Evolutionary conservation across 2,329 filamentous ascomycete genomes (phyloP).

Genomic region (Leptographium procerum): DNA sequence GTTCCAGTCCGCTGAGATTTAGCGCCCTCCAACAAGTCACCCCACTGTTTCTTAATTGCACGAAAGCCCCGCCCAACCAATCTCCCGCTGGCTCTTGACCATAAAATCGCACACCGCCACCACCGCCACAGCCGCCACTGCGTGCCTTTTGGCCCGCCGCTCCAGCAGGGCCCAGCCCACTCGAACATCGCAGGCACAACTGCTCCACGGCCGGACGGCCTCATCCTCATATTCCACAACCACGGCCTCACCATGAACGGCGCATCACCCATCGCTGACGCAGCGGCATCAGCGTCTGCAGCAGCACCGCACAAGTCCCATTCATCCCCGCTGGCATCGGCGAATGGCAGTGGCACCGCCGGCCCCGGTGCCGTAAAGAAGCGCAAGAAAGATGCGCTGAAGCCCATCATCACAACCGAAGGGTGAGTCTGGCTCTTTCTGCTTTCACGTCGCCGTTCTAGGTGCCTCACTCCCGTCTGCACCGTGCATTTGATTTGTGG

Average conservation of each 20-base stretch:
- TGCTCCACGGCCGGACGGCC: slow-evolving; percentile 1
- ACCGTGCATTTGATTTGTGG: background rate
- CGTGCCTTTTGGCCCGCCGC: background rate
- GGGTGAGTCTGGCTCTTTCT: background rate
- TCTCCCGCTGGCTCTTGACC: background rate
- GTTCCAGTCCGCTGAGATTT: background rate
- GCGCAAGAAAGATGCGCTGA: slow-evolving; percentile 61
- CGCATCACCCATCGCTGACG: slow-evolving; percentile 6
- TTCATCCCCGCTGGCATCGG: slow-evolving; percentile 2
- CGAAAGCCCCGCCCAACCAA: background rate
- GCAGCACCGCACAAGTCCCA: slow-evolving; percentile 3
- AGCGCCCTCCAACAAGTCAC: background rate
- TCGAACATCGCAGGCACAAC: background rate
- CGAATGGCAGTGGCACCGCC: slow-evolving; percentile 2
- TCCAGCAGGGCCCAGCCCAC: background rate
- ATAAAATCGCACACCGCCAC: background rate
- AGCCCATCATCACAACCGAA: slow-evolving; percentile 63
- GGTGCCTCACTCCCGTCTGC: background rate
- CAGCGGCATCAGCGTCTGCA: slow-evolving; percentile 1
- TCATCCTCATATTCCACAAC: background rate
- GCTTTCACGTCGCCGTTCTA: background rate
- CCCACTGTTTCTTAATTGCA: background rate
- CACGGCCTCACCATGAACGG: slow-evolving; percentile 11
- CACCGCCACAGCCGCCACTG: background rate
- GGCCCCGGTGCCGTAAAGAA: slow-evolving; percentile 38